Evolutionary conservation across 2,329 filamentous ascomycete species (phyloP).

Genomic region (Dactylellina sp.): DNA sequence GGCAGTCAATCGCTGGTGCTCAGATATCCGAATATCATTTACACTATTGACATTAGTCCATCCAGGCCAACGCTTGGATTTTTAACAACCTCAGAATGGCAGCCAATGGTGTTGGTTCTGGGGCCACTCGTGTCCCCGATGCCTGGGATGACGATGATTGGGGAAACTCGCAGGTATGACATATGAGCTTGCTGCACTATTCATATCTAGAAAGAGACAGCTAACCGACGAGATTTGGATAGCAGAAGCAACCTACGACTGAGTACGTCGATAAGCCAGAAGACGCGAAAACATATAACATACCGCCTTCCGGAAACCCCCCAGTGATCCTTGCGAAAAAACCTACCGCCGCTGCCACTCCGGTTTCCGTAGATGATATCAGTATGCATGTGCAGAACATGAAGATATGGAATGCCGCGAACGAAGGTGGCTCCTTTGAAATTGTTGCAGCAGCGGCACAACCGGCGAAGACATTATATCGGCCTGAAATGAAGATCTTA

Average conservation of each 20-base stretch:
- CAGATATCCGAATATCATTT: background rate
- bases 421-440: constrained; percentile 46
- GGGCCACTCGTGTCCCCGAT: constrained; percentile 11
- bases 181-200: background rate
- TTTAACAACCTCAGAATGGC: constrained; percentile 25
- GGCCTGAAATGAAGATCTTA: constrained; percentile 60
- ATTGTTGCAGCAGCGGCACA: constrained; percentile 31
- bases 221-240: constrained; percentile 16
- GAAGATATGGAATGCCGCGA: constrained; percentile 54
- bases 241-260: constrained; percentile 27
- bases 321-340: constrained; percentile 45
- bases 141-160: constrained; percentile 54
- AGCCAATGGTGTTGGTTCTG: constrained; percentile 20
- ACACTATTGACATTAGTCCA: background rate
- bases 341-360: constrained; percentile 22
- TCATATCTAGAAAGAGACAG: background rate
- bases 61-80: background rate
- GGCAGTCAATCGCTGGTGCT: background rate
- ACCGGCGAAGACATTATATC: constrained; percentile 59
- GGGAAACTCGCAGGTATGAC: constrained; percentile 29
- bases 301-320: constrained; percentile 19
- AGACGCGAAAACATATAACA: constrained; percentile 11
- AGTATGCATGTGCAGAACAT: constrained; percentile 51
- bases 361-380: constrained; percentile 31
- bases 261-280: constrained; percentile 22